Conservation (phyloP, 2,329 filamentous ascomycete genomes). For the Trichophyton schoenleinii region DNA sequence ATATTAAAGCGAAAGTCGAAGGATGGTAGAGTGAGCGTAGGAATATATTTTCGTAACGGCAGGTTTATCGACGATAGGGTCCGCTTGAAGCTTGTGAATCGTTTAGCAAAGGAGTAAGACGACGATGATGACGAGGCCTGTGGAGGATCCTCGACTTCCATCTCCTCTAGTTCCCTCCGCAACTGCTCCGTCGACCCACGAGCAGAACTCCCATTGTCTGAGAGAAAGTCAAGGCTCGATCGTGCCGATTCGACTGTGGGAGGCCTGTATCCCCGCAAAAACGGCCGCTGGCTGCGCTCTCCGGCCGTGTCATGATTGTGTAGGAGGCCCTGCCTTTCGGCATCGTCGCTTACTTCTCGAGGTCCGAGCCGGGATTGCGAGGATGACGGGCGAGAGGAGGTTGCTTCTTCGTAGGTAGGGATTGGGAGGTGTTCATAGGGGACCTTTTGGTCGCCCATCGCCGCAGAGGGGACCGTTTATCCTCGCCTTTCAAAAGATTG, state of each 20-base stretch:
- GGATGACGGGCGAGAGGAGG: conserved; percentile 45
- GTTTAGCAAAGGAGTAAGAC: conserved; percentile 41
- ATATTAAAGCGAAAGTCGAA: conserved; percentile 29
- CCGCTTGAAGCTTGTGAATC: conserved; percentile 43
- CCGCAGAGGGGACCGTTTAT: conserved; percentile 11
- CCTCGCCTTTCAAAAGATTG: neutral
- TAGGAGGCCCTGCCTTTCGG: conserved; percentile 67
- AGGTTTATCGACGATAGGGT: conserved; percentile 47
- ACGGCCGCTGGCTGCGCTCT: conserved; percentile 25
- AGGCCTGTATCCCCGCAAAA: conserved; percentile 46
- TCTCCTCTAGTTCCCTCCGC: conserved; percentile 73
- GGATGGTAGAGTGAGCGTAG: conserved; percentile 22
- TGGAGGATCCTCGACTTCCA: conserved; percentile 65
- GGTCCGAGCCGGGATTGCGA: conserved; percentile 38
- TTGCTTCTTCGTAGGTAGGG: conserved; percentile 72
- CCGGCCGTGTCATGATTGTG: conserved; percentile 35
- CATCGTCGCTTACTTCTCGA: conserved; percentile 54
- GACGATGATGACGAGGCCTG: conserved; percentile 18
- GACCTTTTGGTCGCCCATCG: conserved; percentile 42
- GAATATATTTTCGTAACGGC: conserved; percentile 36
- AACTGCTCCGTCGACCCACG: conserved; percentile 50
- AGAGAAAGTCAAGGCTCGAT: conserved; percentile 43
- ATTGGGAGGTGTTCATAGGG: conserved; percentile 56
- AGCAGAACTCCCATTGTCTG: conserved; percentile 40
- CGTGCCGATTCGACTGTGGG: conserved; percentile 77